Base-by-base conservation (phyloP, 2,329 filamentous ascomycete genomes). In the Chalaropsis thielavioides region DNA sequence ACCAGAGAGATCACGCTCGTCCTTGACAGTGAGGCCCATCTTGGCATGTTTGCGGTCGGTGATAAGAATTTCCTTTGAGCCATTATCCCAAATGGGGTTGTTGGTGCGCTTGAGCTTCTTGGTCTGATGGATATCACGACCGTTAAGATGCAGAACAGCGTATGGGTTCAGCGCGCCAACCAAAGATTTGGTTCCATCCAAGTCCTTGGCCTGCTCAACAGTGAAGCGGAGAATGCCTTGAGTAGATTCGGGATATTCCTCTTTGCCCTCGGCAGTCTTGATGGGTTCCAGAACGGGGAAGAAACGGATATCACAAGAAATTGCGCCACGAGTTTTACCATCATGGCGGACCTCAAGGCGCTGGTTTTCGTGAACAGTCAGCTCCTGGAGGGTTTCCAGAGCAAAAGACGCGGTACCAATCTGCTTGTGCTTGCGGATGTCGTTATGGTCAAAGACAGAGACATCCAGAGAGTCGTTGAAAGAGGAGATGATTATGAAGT, bases 71-170 rank as follows among this genome's bases (percentile, higher is more conserved):
- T 99, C 94, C 76, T 96, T 96, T 70, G 86, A 88, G 6, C 89
- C 89, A 72, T 97, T 88, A 64, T 92, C 87, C 87, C 92, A 99
- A 71, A 99, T 92, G 7, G 94, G 94, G 71, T 96, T 94, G 77
- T 99, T 99, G 67, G 91, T 97, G 68, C 92, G 87, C 81, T 97
- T 99, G 71, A 96, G 82, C 75, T 92, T 95, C 76, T 91, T 90
- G 63, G 92, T 95, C 65, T 85, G 81, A 71, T 96, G 91, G 3
- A 97, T 82, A 73, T 95, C 88, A 75, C 94, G 95, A 68, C 90
- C 89, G 71, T 99, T 99, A 70, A 99, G 83, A 56, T 96, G 81
- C 62, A 99, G 81, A 40, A 86, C 81, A 10, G 90, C 92, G 70
- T 97, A 99, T 1, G 94, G 94, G 75, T 91, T 97, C 59, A 99